Evolutionary conservation across 2,329 filamentous ascomycete genomes (phyloP).

Genomic region (Pseudogymnoascus sp.): DNA sequence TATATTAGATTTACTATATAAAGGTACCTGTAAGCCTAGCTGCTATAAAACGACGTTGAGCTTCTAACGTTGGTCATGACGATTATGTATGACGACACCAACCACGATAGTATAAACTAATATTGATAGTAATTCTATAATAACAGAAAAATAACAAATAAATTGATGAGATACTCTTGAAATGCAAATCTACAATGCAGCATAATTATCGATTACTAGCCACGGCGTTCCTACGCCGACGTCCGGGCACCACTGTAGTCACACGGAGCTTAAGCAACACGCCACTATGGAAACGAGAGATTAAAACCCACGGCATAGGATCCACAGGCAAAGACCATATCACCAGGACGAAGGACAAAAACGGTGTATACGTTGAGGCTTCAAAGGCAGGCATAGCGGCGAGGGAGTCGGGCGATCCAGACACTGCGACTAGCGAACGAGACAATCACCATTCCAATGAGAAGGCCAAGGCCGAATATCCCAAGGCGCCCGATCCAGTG

Average conservation of each 20-base stretch:
- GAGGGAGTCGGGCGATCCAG: constrained; percentile 5
- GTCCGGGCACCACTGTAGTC: not conserved
- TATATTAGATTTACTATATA: no score
- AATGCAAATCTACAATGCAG: not conserved
- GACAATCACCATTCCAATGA: constrained; percentile 21
- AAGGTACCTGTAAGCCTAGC: no score
- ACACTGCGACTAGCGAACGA: constrained; percentile 12
- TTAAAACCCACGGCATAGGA: not conserved
- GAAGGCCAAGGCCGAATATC: constrained; percentile 38
- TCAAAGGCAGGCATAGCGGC: constrained; percentile 6
- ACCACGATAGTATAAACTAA: not conserved
- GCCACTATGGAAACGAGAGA: not conserved
- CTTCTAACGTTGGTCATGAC: no score
- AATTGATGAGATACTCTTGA: not conserved
- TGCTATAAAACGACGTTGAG: no score
- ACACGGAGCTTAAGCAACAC: not conserved
- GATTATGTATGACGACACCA: not conserved
- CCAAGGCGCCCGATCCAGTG: constrained; percentile 40
- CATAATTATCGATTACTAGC: not conserved
- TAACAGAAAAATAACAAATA: not conserved
- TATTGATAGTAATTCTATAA: not conserved
- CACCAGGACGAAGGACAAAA: not conserved
- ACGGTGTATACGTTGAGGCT: not conserved
- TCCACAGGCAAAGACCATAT: constrained; percentile 3
- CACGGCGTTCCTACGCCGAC: not conserved